Evolutionary conservation across 169 alveolate genomes (phyloP).

Genomic region (Cryptosporidium parvum): DNA sequence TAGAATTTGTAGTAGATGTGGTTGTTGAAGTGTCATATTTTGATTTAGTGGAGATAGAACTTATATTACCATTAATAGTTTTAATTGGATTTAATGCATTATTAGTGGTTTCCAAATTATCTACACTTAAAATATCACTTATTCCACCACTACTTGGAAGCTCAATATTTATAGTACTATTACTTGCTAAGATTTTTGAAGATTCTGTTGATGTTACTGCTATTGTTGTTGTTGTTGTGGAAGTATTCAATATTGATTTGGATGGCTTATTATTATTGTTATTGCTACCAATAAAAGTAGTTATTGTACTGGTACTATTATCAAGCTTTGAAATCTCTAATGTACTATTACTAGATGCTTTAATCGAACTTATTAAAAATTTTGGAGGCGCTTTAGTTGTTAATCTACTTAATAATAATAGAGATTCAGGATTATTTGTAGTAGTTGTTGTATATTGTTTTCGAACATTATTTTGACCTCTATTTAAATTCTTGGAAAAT

Average conservation of each 20-base stretch:
- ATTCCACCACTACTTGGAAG: neutral
- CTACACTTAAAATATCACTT: neutral
- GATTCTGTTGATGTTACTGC: neutral
- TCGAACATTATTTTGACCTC: neutral
- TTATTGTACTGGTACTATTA: conserved; percentile 9
- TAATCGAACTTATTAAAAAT: neutral
- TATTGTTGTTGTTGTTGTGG: neutral
- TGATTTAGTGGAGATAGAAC: neutral
- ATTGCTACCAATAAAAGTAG: neutral
- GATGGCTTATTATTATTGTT: neutral
- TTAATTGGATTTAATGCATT: neutral
- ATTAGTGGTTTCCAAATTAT: neutral
- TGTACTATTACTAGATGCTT: neutral
- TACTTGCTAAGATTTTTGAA: neutral
- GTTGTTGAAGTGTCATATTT: neutral
- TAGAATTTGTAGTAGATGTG: neutral
- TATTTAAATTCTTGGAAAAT: neutral
- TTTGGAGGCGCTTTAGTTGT: conserved; percentile 4
- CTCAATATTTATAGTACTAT: neutral
- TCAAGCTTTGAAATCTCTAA: conserved; percentile 1
- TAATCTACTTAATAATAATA: conserved; percentile 2
- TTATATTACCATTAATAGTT: neutral
- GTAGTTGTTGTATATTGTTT: neutral
- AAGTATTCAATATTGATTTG: neutral
- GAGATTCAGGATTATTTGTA: neutral